phyloP scores from a whole-genome alignment of 495 filamentous ascomycete genomes.

The Aspergillus saccharolyticus region DNA sequence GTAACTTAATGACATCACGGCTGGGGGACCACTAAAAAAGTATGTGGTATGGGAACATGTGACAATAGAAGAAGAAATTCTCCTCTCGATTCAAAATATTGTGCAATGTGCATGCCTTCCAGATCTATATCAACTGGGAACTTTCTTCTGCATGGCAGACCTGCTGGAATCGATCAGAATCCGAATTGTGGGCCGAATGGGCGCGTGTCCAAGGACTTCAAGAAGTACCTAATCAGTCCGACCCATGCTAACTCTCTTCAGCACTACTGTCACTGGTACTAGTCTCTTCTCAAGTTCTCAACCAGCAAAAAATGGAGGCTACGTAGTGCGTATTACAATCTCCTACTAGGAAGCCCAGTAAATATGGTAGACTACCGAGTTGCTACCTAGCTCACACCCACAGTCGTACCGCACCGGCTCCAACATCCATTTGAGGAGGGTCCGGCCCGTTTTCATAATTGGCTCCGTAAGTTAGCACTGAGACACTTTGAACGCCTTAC shows the following conservation, averaged over 20 bases:
- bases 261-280: not conserved
- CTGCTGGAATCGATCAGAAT: constrained; percentile 12
- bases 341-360: not conserved
- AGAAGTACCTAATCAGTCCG: not conserved
- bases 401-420: not conserved
- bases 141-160: not conserved
- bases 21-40: constrained; percentile 39
- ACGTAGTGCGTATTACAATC: not conserved
- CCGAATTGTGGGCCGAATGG: not conserved
- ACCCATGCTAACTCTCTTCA: not conserved
- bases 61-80: constrained; percentile 47
- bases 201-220: not conserved
- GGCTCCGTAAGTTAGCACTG: not conserved
- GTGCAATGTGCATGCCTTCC: constrained; percentile 4
- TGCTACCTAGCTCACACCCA: not conserved
- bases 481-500: not conserved
- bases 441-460: not conserved
- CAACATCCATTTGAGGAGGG: not conserved
- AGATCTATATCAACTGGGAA: not conserved
- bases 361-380: not conserved
- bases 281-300: not conserved
- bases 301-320: not conserved
- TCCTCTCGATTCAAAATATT: constrained; percentile 40
- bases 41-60: constrained; percentile 39
- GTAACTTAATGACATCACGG: constrained; percentile 47